Conservation (phyloP, 495 filamentous ascomycete species). For the Trichoderma virens region DNA sequence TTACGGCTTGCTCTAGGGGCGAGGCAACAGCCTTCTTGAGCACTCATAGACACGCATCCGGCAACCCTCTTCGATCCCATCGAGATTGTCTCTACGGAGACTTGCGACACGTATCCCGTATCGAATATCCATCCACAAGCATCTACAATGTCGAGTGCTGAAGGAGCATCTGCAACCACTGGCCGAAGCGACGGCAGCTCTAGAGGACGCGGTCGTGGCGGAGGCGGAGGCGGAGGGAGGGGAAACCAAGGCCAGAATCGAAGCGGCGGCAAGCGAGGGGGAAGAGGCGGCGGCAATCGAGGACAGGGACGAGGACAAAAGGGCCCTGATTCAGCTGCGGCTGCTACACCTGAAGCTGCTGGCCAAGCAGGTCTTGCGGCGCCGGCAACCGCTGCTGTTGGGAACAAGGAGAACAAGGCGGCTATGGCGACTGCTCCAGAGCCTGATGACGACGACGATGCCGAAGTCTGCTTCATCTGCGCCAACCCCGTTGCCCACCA, state of each 20-base stretch:
- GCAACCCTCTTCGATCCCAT: neutral
- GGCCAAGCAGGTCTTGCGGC: no score
- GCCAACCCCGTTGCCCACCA: conserved; percentile 78
- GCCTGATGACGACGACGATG: conserved; percentile 48
- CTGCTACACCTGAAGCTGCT: neutral
- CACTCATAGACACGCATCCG: no score
- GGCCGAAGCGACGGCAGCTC: conserved; percentile 10
- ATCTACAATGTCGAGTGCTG: neutral
- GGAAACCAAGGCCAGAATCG: neutral
- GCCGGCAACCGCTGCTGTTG: neutral
- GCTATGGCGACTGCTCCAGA: conserved; percentile 9
- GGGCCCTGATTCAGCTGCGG: neutral
- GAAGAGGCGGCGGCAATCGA: conserved; percentile 17
- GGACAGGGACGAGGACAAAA: conserved; percentile 23
- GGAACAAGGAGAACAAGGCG: neutral
- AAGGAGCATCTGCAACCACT: conserved; percentile 15
- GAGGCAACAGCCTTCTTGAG: no score
- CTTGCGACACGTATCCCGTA: neutral
- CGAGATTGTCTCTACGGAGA: neutral
- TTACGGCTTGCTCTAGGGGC: neutral
- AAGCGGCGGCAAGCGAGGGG: conserved; percentile 7
- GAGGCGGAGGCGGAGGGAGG: neutral
- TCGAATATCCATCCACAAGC: neutral
- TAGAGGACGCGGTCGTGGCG: neutral
- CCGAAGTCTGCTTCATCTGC: conserved; percentile 93